Percentiles rank a stretch among this genome's conserved stretches.
Evolutionary conservation across 2,329 filamentous ascomycete genomes (phyloP).

Genomic region (Colletotrichum falcatum): DNA sequence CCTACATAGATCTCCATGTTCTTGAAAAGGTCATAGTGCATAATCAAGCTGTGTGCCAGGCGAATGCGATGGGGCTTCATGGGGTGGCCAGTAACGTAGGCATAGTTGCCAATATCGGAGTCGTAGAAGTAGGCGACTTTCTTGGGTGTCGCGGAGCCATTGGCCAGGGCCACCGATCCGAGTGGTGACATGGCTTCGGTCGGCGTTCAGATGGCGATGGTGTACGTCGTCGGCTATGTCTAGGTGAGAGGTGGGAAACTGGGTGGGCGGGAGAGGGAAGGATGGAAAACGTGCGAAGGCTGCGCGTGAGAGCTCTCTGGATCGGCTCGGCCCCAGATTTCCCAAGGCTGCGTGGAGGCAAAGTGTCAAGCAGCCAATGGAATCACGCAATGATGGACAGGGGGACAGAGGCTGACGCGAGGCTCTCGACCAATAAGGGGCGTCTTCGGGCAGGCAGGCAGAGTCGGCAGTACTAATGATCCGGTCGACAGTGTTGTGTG

Average conservation of each 20-base stretch:
- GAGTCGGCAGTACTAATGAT: conserved; percentile 9
- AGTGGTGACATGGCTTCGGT: conserved; percentile 45
- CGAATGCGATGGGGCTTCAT: conserved; percentile 99
- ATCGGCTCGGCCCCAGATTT: conserved; percentile 41
- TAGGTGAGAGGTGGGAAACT: conserved; percentile 5
- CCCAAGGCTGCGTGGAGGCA: conserved; percentile 37
- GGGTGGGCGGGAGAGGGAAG: conserved; percentile 29
- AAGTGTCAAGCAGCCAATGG: conserved; percentile 25
- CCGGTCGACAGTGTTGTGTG: conserved; percentile 30
- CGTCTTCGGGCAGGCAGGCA: not conserved
- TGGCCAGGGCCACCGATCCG: conserved; percentile 59
- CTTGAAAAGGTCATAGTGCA: conserved; percentile 95
- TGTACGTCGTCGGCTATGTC: conserved; percentile 10
- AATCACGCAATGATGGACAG: conserved; percentile 3
- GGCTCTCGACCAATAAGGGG: conserved; percentile 16
- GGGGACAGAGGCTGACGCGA: conserved; percentile 13
- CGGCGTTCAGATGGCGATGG: conserved; percentile 7
- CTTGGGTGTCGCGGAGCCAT: conserved; percentile 66
- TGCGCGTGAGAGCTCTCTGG: conserved; percentile 38
- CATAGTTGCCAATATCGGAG: conserved; percentile 97
- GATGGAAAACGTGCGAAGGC: conserved; percentile 36
- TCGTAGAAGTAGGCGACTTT: conserved; percentile 99
- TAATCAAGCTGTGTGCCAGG: conserved; percentile 93
- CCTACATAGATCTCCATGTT: conserved; percentile 96
- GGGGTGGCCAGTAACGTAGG: conserved; percentile 94